Conservation (phyloP, 768 basidiomycete species). For the Mycena latifolia region DNA sequence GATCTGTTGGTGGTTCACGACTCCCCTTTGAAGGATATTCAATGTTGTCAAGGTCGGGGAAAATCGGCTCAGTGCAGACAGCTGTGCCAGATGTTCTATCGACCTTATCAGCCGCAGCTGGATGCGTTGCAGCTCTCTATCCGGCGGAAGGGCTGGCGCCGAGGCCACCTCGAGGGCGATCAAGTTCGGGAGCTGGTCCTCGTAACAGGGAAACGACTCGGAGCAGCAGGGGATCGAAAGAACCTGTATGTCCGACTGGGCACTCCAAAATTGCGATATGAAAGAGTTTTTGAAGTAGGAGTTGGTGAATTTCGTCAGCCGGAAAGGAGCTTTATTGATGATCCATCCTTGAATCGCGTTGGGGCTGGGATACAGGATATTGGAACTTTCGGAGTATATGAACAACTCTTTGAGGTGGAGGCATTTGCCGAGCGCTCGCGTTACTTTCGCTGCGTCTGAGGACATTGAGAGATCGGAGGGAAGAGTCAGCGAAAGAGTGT, state of each 20-base stretch:
- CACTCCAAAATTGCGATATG: conserved; percentile 24
- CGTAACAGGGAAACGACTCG: conserved; percentile 9
- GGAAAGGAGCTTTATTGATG: conserved; percentile 25
- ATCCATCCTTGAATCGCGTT: conserved; percentile 26
- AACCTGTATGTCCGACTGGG: conserved; percentile 22
- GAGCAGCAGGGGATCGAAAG: conserved; percentile 16
- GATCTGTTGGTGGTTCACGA: neutral
- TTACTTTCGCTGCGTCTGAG: conserved; percentile 11
- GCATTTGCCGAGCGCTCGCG: conserved; percentile 26
- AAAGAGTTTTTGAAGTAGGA: conserved; percentile 20
- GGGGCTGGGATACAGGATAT: neutral
- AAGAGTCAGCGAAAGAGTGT: conserved; percentile 12
- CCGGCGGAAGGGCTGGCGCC: neutral
- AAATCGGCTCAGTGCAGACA: conserved; percentile 17
- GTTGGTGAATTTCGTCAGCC: conserved; percentile 31
- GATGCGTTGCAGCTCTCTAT: conserved; percentile 29
- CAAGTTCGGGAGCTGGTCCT: conserved; percentile 33
- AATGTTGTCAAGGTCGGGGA: conserved; percentile 27
- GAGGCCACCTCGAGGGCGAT: conserved; percentile 26
- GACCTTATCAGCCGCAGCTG: conserved; percentile 16
- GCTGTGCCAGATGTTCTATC: neutral
- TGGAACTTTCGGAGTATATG: neutral
- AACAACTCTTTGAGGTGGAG: conserved; percentile 24
- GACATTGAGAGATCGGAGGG: neutral
- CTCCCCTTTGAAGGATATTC: conserved; percentile 12